A percentile compares a stretch with the other conserved stretches of the same genome.
phyloP scores from a whole-genome alignment of 257 asterid genomes.

The Petrea volubilis region DNA sequence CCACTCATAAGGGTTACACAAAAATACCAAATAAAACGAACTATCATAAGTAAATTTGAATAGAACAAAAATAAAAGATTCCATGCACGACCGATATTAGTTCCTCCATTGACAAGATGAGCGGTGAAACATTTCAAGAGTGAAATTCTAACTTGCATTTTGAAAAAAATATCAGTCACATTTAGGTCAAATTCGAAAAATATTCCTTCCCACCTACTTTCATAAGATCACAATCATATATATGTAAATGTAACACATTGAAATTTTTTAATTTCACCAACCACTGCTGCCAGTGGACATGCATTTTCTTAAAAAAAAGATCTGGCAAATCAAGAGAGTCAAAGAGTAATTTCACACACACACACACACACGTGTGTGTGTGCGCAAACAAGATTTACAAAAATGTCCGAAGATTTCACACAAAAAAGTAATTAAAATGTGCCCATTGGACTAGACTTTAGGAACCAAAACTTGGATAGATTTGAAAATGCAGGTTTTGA shows the following conservation, averaged over 20 bases:
- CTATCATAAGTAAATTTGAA: too few relatives aligned
- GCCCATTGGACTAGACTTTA: slow-evolving; percentile 11
- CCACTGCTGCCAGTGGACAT: not conserved
- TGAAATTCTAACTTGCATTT: not conserved
- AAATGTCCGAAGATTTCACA: not conserved
- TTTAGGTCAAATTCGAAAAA: not conserved
- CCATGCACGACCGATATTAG: not conserved
- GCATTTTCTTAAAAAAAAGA: not conserved
- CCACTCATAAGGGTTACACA: too few relatives aligned
- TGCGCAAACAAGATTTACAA: too few relatives aligned
- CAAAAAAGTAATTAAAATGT: not conserved
- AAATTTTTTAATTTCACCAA: not conserved
- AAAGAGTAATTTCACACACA: not conserved
- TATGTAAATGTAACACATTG: not conserved
- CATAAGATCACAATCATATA: not conserved
- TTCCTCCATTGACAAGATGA: not conserved
- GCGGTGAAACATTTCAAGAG: not conserved
- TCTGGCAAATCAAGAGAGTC: not conserved
- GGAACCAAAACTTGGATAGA: slow-evolving; percentile 12
- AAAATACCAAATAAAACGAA: too few relatives aligned
- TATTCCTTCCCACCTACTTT: slow-evolving; percentile 1
- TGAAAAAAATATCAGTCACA: not conserved
- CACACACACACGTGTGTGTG: too few relatives aligned
- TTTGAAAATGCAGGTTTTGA: not conserved
- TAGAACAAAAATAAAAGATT: not conserved